Percentiles rank a stretch among this genome's conserved stretches.
These are phyloP conservation scores for Skeletonema costatum DNA, from an alignment of 108 stramenopile species.

Conservation along the genomic window DNA sequence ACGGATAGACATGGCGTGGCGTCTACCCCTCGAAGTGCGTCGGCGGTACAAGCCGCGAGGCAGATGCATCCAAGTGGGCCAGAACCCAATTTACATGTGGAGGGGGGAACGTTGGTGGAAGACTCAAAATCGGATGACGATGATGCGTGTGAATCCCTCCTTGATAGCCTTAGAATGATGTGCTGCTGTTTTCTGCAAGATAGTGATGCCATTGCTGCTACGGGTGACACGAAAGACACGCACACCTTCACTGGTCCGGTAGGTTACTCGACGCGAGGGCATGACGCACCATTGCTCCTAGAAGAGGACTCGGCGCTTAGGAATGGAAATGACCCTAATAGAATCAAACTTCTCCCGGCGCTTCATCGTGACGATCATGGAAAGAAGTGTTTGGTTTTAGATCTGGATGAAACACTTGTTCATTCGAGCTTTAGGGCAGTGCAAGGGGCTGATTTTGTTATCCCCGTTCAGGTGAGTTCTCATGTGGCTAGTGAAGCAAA, in stretches of 20 bases:
- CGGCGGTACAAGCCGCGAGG: conserved; percentile 60
- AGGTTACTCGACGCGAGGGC: conserved; percentile 46
- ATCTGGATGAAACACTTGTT: conserved; percentile 98
- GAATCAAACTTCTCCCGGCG: conserved; percentile 57
- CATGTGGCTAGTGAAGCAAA: neutral
- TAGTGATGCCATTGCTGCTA: conserved; percentile 15
- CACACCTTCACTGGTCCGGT: conserved; percentile 13
- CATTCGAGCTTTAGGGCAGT: conserved; percentile 98
- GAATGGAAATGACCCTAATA: conserved; percentile 41
- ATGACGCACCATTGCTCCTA: conserved; percentile 39
- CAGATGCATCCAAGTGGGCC: conserved; percentile 58
- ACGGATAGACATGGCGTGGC: conserved; percentile 83
- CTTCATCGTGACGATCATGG: conserved; percentile 74
- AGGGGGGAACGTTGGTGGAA: conserved; percentile 26
- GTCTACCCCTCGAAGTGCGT: conserved; percentile 69
- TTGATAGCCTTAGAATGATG: conserved; percentile 84
- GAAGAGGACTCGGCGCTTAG: conserved; percentile 46
- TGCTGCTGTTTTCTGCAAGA: conserved; percentile 84
- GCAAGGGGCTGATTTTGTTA: conserved; percentile 95
- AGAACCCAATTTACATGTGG: conserved; percentile 60
- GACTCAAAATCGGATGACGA: conserved; percentile 47
- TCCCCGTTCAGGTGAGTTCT: conserved; percentile 92
- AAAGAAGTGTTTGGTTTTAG: conserved; percentile 94
- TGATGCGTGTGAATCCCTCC: conserved; percentile 72
- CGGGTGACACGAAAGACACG: neutral